Evolutionary conservation across 1,284 basidiomycete species (phyloP).

Genomic region (Ganoderma sinense): DNA sequence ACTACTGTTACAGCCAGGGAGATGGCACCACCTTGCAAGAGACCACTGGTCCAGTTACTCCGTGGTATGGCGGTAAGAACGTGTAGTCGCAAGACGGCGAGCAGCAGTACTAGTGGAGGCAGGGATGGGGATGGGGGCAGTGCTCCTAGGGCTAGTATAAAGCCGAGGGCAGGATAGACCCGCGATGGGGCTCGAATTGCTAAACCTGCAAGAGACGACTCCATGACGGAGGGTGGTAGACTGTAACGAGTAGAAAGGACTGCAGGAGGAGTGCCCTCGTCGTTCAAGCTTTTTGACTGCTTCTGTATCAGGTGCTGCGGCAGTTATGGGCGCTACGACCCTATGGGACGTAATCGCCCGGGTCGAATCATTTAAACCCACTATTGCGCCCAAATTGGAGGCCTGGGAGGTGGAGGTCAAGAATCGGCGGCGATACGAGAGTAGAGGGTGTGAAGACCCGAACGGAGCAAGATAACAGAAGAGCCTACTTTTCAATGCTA

Average conservation of each 20-base stretch:
- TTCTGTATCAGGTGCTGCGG: background rate
- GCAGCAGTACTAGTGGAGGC: conserved; percentile 53
- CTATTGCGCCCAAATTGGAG: background rate
- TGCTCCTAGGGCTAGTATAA: conserved; percentile 51
- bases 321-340: background rate
- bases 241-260: background rate
- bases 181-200: conserved; percentile 22
- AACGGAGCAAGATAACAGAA: background rate
- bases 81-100: conserved; percentile 60
- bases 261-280: background rate
- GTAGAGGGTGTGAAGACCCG: background rate
- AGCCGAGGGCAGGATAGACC: conserved; percentile 47
- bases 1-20: conserved; percentile 55
- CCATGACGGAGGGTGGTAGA: background rate
- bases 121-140: conserved; percentile 59
- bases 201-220: conserved; percentile 13
- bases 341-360: background rate
- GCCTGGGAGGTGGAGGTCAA: background rate
- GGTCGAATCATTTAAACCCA: too few relatives aligned
- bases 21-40: conserved; percentile 50
- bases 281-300: background rate
- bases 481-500: background rate
- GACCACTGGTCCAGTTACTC: conserved; percentile 40
- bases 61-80: conserved; percentile 51
- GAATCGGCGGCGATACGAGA: background rate